Percentiles rank a stretch among this genome's conserved stretches.
These are phyloP conservation scores for Colletotrichum liaoningense DNA, from an alignment of 2,329 filamentous ascomycete species.

Conservation along the genomic window DNA sequence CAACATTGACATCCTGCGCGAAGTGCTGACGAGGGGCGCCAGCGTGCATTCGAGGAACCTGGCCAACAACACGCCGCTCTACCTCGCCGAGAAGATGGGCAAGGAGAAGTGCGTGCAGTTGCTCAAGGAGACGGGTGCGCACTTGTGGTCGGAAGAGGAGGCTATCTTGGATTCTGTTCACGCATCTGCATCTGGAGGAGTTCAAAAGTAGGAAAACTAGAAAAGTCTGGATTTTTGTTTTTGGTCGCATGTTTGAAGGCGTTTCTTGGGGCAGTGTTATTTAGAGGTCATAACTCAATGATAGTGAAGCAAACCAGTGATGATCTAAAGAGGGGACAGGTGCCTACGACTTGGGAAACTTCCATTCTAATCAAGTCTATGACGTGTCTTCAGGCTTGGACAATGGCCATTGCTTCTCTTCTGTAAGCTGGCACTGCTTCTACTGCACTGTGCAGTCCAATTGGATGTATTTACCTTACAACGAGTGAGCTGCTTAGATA, in stretches of 20 bases:
- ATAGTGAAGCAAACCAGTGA: not conserved
- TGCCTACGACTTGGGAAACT: not conserved
- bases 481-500: no score
- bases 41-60: slow-evolving; percentile 75
- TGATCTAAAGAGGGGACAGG: not conserved
- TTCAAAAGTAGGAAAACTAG: slow-evolving; percentile 19
- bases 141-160: slow-evolving; percentile 62
- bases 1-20: slow-evolving; percentile 65
- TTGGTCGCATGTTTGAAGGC: slow-evolving; percentile 3
- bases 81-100: slow-evolving; percentile 69
- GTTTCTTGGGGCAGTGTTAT: not conserved
- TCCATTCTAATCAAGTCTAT: not conserved
- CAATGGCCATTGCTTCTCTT: not conserved
- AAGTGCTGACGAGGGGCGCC: slow-evolving; percentile 70
- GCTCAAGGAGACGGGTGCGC: slow-evolving; percentile 68
- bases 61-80: slow-evolving; percentile 74
- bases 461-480: no score
- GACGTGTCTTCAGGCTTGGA: not conserved
- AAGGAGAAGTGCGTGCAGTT: slow-evolving; percentile 64
- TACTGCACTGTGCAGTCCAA: no score
- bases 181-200: slow-evolving; percentile 29
- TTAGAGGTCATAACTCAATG: slow-evolving; percentile 1
- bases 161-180: slow-evolving; percentile 30
- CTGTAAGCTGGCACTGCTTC: no score
- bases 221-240: not conserved